Percentiles rank a stretch among this genome's conserved stretches.
Conservation (phyloP, 1,284 basidiomycete species). For the Puccinia novopanici region DNA sequence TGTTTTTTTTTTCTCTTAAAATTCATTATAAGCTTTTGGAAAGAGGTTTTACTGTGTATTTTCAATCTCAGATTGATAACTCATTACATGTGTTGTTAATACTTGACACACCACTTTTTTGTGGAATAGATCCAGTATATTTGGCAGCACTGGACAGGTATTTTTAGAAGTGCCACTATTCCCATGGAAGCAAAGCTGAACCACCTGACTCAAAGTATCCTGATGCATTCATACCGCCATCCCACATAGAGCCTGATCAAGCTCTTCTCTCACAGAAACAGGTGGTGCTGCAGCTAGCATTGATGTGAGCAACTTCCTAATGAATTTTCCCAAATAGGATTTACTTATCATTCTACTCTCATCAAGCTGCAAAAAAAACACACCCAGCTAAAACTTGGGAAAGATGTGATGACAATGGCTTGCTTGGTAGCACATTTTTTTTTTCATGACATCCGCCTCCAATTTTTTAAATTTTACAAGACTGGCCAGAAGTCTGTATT, state of each 20-base stretch:
- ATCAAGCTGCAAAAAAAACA: neutral
- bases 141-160: neutral
- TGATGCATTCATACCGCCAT: neutral
- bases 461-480: slow-evolving; percentile 3
- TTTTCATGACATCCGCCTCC: slow-evolving; percentile 12
- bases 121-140: too few relatives aligned
- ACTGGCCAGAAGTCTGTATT: neutral
- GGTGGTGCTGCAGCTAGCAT: neutral
- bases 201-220: neutral
- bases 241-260: neutral
- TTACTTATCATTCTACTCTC: neutral
- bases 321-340: neutral
- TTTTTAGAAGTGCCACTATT: neutral
- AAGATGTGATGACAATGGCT: slow-evolving; percentile 19
- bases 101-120: too few relatives aligned
- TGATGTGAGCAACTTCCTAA: neutral
- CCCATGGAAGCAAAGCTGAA: neutral
- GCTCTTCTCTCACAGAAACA: neutral
- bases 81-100: too few relatives aligned
- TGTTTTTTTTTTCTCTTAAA: too few relatives aligned
- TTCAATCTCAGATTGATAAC: too few relatives aligned
- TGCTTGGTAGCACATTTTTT: slow-evolving; percentile 16
- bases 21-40: too few relatives aligned
- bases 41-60: too few relatives aligned
- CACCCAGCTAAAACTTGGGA: neutral